Evolutionary conservation across 495 filamentous ascomycete species (phyloP), one percentile per base, ranked within the genome.

Genomic region (Penicillium arizonense): DNA sequence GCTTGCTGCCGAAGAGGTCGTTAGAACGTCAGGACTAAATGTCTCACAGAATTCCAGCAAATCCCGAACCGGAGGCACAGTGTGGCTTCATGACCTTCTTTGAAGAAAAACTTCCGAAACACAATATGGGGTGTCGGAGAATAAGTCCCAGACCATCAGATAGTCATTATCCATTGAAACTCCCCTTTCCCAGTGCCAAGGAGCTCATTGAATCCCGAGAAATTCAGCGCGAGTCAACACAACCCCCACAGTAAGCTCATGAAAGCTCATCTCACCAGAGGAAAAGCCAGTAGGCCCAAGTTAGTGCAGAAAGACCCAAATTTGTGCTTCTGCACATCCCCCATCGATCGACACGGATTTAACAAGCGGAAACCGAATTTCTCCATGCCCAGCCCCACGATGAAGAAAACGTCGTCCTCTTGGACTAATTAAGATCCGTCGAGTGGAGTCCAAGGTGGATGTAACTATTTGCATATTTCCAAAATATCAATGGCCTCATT

Each of bases 381-480:
- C 11, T 11, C 37, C 32, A 32, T 37, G 14, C 40, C 43, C 37
- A 58, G 47, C 50, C 47, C 55, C 50, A 42, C 44, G 57, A 52
- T 44, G 44, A 43, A 28, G 37, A 52, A 36, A 56, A 45, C 36
- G 51, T 34, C 33, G 48, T 28, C 26, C 30, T 47, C 26, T 36
- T 47, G 34, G 42, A 50, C 43, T 44, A 46, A 51, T 56, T 61
- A 52, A 58, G 61, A 64, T 64, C 61, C 57, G 48, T 52, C 37
- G n/a, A 36, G 58, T 58, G 61, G 61, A 35, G 49, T 28, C 46
- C 13, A 5, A 1, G 21, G 61, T 64, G 58, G 58, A 61, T 53
- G 58, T 33, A 35, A 53, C 54, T 56, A 53, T 61, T 47, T 53
- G 34, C 44, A 39, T n/a, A 14, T 47, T 42, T 49, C 43, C 30